A percentile compares a stretch with the other conserved stretches of the same genome.
Conservation (phyloP, 1,139 yeast genomes). For the Kodamaea fungicola region DNA sequence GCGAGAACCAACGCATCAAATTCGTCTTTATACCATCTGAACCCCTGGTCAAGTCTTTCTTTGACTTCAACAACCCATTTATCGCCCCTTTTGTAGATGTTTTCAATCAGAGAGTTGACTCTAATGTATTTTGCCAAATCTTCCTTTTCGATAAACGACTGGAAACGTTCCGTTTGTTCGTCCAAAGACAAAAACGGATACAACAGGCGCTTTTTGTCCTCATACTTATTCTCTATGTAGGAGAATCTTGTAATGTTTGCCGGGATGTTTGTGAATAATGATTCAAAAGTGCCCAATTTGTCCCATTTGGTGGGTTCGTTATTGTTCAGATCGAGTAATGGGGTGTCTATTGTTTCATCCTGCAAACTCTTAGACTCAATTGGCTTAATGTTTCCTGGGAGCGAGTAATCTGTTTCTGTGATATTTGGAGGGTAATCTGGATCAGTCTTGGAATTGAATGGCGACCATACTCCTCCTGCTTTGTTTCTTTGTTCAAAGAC, state of each 20-base stretch:
- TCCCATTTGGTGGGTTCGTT: conserved; percentile 41
- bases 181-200: conserved; percentile 41
- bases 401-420: conserved; percentile 23
- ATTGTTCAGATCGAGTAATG: conserved; percentile 18
- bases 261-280: conserved; percentile 46
- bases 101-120: conserved; percentile 37
- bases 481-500: conserved; percentile 32
- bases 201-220: conserved; percentile 22
- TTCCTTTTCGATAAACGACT: conserved; percentile 26
- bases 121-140: conserved; percentile 31
- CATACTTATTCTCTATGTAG: conserved; percentile 29
- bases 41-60: conserved; percentile 3
- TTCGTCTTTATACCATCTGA: conserved; percentile 8
- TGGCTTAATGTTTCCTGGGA: conserved; percentile 4
- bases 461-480: conserved; percentile 38
- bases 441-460: conserved; percentile 21
- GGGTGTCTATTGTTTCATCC: conserved; percentile 16
- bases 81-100: conserved; percentile 24
- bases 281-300: conserved; percentile 6
- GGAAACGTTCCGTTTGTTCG: conserved; percentile 30
- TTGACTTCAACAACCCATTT: conserved; percentile 40
- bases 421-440: conserved; percentile 28
- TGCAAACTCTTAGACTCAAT: conserved; percentile 13
- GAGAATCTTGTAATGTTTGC: conserved; percentile 41
- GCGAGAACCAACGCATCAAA: conserved; percentile 57